A percentile compares a stretch with the other conserved stretches of the same genome.
Conservation (phyloP, 2,329 filamentous ascomycete genomes). For the Scorias spongiosa region DNA sequence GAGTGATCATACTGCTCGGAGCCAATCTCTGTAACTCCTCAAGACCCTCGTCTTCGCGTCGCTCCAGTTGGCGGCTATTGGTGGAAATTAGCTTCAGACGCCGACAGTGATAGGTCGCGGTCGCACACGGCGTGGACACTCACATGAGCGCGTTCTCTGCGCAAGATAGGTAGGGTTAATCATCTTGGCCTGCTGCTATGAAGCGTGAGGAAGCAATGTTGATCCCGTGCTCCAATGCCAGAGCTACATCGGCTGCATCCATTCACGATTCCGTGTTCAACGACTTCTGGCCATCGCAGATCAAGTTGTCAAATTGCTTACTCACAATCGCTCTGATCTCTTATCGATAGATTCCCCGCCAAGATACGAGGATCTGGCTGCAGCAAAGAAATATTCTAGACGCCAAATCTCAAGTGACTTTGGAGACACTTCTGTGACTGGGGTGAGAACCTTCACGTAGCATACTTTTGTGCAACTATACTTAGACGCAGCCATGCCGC, state of each 20-base stretch:
- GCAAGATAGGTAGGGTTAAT: slow-evolving; percentile 88
- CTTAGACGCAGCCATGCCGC: slow-evolving; percentile 40
- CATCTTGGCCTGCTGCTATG: slow-evolving; percentile 26
- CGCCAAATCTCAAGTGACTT: not conserved
- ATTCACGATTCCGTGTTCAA: too few relatives aligned
- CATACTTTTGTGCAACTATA: too few relatives aligned
- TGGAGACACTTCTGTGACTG: too few relatives aligned
- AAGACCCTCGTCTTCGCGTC: slow-evolving; percentile 82
- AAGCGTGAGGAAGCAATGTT: too few relatives aligned
- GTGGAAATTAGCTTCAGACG: not conserved
- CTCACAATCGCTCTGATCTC: not conserved
- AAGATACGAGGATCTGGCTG: not conserved
- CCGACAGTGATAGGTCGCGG: too few relatives aligned
- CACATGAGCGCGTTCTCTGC: slow-evolving; percentile 38
- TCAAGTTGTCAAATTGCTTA: too few relatives aligned
- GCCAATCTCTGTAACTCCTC: slow-evolving; percentile 85
- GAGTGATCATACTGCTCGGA: slow-evolving; percentile 56
- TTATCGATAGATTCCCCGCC: not conserved
- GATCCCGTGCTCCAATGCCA: too few relatives aligned
- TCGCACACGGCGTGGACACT: not conserved
- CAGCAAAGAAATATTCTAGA: not conserved
- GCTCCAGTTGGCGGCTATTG: slow-evolving; percentile 66
- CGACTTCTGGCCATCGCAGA: too few relatives aligned
- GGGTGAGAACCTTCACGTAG: too few relatives aligned
- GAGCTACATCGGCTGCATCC: too few relatives aligned